Evolutionary conservation across 148 eudicot species (phyloP).

Genomic region (Drosera capensis): DNA sequence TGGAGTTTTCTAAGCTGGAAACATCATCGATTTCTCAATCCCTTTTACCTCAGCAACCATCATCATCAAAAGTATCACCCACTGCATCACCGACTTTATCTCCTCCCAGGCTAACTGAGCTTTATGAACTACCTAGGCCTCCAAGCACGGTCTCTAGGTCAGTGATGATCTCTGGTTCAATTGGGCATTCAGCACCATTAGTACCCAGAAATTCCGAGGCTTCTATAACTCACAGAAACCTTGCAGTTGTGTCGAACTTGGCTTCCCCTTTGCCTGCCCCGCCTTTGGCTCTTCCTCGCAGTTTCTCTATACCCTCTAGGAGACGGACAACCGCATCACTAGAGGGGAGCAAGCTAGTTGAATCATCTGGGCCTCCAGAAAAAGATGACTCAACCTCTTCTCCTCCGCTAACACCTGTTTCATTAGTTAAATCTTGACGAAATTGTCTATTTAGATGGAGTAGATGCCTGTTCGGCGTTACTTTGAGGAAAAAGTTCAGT

Average conservation of each 20-base stretch:
- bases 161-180: slow-evolving; percentile 17
- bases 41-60: slow-evolving; percentile 25
- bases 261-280: slow-evolving; percentile 73
- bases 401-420: slow-evolving; percentile 70
- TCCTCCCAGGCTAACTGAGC: slow-evolving; percentile 86
- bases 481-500: too few relatives aligned
- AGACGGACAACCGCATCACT: slow-evolving; percentile 40
- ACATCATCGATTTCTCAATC: slow-evolving; percentile 37
- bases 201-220: slow-evolving; percentile 33
- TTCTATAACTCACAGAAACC: slow-evolving; percentile 33
- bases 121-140: slow-evolving; percentile 96
- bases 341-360: slow-evolving; percentile 26
- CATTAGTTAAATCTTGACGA: slow-evolving; percentile 29
- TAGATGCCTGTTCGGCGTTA: too few relatives aligned
- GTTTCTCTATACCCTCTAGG: slow-evolving; percentile 78
- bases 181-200: slow-evolving; percentile 56
- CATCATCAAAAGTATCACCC: slow-evolving; percentile 24
- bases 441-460: too few relatives aligned
- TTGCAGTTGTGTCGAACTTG: slow-evolving; percentile 19
- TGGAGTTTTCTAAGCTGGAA: slow-evolving; percentile 29
- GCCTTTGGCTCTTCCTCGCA: slow-evolving; percentile 53
- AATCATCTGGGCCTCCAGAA: slow-evolving; percentile 25
- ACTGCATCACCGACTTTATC: slow-evolving; percentile 37
- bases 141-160: slow-evolving; percentile 45
- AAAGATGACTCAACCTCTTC: slow-evolving; percentile 35